These are phyloP conservation scores for Hypoxylon intermedium DNA, from an alignment of 495 filamentous ascomycete species.

Conservation along the genomic window DNA sequence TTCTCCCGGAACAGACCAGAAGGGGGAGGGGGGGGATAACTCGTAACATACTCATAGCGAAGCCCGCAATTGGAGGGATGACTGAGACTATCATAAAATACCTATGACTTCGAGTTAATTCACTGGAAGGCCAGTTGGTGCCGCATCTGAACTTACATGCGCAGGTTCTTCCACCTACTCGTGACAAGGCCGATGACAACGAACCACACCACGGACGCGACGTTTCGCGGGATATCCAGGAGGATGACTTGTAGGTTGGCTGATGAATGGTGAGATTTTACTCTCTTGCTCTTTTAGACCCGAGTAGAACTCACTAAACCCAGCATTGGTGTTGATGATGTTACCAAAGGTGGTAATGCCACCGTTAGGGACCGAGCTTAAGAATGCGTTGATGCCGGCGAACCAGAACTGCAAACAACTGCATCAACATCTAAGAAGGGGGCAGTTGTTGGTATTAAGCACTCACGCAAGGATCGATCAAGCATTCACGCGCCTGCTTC, in stretches of 20 bases:
- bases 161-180: constrained; percentile 41
- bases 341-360: constrained; percentile 59
- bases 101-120: constrained; percentile 17
- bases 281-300: not conserved
- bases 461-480: constrained; percentile 43
- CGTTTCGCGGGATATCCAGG: constrained; percentile 40
- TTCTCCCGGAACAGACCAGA: too few species aligned
- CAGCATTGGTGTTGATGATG: constrained; percentile 57
- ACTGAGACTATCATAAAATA: constrained; percentile 45
- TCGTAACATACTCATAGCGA: too few species aligned
- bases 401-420: constrained; percentile 46
- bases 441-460: not conserved
- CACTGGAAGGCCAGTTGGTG: not conserved
- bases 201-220: constrained; percentile 42
- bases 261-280: not conserved
- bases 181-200: constrained; percentile 37
- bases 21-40: too few species aligned
- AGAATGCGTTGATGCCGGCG: constrained; percentile 52
- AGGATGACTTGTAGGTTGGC: constrained; percentile 43
- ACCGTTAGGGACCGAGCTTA: constrained; percentile 59
- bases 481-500: constrained; percentile 45
- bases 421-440: not conserved
- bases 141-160: constrained; percentile 30
- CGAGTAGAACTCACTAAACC: constrained; percentile 39
- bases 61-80: constrained; percentile 40